Evolutionary conservation across 2,329 filamentous ascomycete genomes (phyloP).

Genomic region (Talaromyces marneffei): DNA sequence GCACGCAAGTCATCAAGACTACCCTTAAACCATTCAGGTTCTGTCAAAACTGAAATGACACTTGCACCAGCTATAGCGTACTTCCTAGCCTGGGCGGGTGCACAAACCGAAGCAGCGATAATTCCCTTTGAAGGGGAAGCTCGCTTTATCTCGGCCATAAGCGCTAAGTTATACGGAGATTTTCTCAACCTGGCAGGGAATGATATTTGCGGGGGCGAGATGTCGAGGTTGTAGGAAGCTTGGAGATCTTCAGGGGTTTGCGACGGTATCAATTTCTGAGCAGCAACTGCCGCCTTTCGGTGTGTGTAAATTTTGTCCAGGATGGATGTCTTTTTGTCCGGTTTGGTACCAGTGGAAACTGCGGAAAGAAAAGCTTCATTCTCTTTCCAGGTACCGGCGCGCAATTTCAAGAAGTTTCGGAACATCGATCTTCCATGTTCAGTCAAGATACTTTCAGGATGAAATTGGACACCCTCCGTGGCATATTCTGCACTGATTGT

Average conservation of each 20-base stretch:
- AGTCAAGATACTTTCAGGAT: conserved; percentile 94
- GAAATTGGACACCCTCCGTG: conserved; percentile 90
- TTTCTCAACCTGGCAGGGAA: conserved; percentile 73
- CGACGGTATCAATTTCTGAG: conserved; percentile 79
- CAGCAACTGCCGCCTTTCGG: conserved; percentile 66
- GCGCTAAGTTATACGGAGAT: conserved; percentile 78
- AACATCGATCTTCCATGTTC: conserved; percentile 84
- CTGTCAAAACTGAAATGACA: conserved; percentile 95
- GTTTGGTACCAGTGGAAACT: conserved; percentile 25
- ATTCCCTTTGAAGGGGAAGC: conserved; percentile 94
- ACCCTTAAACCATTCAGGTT: conserved; percentile 98
- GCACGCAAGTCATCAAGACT: conserved; percentile 87
- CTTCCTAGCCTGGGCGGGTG: conserved; percentile 80
- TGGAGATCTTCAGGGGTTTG: conserved; percentile 78
- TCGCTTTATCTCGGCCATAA: conserved; percentile 97
- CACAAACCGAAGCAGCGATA: conserved; percentile 80
- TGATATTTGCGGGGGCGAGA: conserved; percentile 75
- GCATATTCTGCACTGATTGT: conserved; percentile 59
- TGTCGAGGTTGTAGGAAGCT: conserved; percentile 75
- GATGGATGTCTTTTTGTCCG: conserved; percentile 70
- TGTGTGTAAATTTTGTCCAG: conserved; percentile 85
- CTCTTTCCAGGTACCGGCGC: conserved; percentile 85
- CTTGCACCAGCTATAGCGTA: conserved; percentile 94
- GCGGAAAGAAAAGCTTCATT: conserved; percentile 47
- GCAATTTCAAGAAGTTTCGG: conserved; percentile 82